Conservation (phyloP, 1,284 basidiomycete genomes). For the Erythrobasidium hasegawianum region DNA sequence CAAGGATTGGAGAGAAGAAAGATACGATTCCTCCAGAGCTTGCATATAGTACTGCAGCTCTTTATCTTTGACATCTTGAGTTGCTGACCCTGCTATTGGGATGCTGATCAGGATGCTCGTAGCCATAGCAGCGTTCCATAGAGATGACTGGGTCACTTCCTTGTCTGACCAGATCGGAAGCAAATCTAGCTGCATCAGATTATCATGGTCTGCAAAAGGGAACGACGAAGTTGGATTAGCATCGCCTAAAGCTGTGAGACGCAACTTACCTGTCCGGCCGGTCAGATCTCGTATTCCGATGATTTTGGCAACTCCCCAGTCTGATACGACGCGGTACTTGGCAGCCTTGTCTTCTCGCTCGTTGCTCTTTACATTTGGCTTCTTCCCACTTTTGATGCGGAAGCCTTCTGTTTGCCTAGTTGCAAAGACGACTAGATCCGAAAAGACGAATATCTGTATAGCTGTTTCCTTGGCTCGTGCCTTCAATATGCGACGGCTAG, state of each 20-base stretch:
- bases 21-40: conserved; percentile 57
- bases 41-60: conserved; percentile 49
- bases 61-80: conserved; percentile 5
- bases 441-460: conserved; percentile 63
- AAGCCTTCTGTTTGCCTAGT: conserved; percentile 39
- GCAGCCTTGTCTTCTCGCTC: conserved; percentile 39
- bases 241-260: conserved; percentile 11
- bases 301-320: conserved; percentile 59
- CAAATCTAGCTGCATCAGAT: conserved; percentile 56
- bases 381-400: conserved; percentile 29
- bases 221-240: conserved; percentile 4
- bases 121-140: conserved; percentile 53
- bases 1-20: conserved; percentile 57
- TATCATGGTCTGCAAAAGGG: conserved; percentile 45
- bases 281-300: conserved; percentile 54
- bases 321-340: conserved; percentile 54
- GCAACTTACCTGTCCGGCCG: conserved; percentile 44
- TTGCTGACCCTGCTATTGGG: conserved; percentile 3
- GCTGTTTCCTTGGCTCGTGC: conserved; percentile 42
- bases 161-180: conserved; percentile 55
- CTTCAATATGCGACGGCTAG: background rate
- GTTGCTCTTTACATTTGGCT: conserved; percentile 39
- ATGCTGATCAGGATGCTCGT: conserved; percentile 47
- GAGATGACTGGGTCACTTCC: conserved; percentile 50
- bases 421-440: conserved; percentile 62